Base-by-base conservation (phyloP, 345 rosid genomes). In the Ricinus communis region DNA sequence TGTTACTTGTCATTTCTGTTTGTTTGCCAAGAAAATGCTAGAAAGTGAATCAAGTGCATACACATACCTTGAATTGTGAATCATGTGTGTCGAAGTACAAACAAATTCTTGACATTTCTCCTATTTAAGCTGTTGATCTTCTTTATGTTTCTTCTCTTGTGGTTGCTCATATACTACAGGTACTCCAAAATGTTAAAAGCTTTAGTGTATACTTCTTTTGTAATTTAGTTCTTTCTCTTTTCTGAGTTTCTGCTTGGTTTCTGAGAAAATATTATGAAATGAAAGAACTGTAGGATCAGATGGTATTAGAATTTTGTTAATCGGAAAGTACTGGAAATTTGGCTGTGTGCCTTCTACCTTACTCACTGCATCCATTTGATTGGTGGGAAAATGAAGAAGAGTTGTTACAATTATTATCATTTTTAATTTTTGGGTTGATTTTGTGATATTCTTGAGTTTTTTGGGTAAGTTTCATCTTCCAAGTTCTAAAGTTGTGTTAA, bases 11-110 rank as follows among this genome's bases (percentile, higher is more conserved):
- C 18, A 9, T 60, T 61, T 61, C 60, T 13, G 62, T 68, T 24
- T 69, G 64, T 1, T 69, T 46, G 5, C 63, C 41, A 16, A 18
- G 72, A 69, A 56, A 69, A 55, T 8, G 63, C 41, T 21, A 38
- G 54, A 43, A 55, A 38, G 52, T 55, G 51, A 55, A 38, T 10
- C 24, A 13, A 1, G 4, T 31, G 6, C 14, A 56, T 56, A 31
- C 6, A 33, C 6, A 33, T 2, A 33, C 6, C 38, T 33, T 33
- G 38, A 33, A 33, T 33, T 33, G 38, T 33, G 38, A 33, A 33
- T 33, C 6, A 6, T 33, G 2, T 2, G 6, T 33, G 38, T 33
- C 6, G 6, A 33, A 33, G 38, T 33, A 6, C 38, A 33, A 33
- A 33, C 38, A 33, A 33, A 33, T 33, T 2, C 38, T 2, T 11